phyloP scores from a whole-genome alignment of 2,329 filamentous ascomycete species.

The Ceratocystis harringtonii region DNA sequence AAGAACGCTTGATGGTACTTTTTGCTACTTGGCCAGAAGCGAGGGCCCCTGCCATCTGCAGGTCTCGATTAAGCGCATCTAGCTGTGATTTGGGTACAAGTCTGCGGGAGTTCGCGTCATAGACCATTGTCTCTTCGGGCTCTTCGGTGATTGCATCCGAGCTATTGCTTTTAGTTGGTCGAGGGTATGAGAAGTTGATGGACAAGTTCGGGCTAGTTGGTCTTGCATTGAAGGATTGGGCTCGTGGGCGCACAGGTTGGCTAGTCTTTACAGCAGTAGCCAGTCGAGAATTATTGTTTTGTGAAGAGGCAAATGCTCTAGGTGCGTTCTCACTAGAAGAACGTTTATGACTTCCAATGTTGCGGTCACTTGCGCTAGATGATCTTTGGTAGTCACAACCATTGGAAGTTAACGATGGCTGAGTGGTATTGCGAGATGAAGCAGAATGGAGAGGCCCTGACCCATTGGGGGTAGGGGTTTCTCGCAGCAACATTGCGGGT shows the following conservation, averaged over 20 bases:
- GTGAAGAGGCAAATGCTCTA: slow-evolving; percentile 34
- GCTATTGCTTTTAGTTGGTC: slow-evolving; percentile 29
- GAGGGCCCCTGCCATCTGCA: slow-evolving; percentile 22
- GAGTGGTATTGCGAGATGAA: neutral
- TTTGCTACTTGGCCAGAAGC: slow-evolving; percentile 30
- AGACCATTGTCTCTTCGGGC: slow-evolving; percentile 36
- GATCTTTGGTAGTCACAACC: slow-evolving; percentile 16
- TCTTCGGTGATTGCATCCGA: slow-evolving; percentile 24
- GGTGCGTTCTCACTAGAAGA: slow-evolving; percentile 28
- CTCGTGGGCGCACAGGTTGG: slow-evolving; percentile 28
- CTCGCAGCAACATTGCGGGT: slow-evolving; percentile 34
- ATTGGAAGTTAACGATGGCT: neutral
- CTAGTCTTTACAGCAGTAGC: neutral
- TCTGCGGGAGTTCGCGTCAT: slow-evolving; percentile 50
- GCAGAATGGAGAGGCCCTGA: slow-evolving; percentile 22
- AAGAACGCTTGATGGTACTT: slow-evolving; percentile 19
- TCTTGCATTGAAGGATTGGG: slow-evolving; percentile 29
- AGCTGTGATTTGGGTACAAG: slow-evolving; percentile 34
- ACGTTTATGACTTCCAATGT: slow-evolving; percentile 32
- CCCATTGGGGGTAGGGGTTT: slow-evolving; percentile 27
- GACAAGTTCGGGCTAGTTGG: slow-evolving; percentile 36
- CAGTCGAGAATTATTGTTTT: slow-evolving; percentile 28
- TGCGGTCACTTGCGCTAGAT: slow-evolving; percentile 28
- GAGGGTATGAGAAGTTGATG: slow-evolving; percentile 46
- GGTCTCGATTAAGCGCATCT: slow-evolving; percentile 10